Evolutionary conservation across 2,329 filamentous ascomycete species (phyloP).

Genomic region (Nothomitra cinnamomea): DNA sequence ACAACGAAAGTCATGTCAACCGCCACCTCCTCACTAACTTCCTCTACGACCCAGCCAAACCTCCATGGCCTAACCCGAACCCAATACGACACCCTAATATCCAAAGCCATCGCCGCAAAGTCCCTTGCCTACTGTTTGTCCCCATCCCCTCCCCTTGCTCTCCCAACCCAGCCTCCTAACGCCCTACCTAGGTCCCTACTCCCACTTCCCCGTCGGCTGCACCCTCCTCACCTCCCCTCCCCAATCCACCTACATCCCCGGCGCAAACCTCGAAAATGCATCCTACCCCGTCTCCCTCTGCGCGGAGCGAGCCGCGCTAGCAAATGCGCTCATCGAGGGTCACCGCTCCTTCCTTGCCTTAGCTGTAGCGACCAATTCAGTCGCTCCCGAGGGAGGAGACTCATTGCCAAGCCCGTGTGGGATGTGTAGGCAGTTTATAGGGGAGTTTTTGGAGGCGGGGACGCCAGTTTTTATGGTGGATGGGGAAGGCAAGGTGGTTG

Average conservation of each 20-base stretch:
- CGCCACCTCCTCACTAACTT: too few species aligned
- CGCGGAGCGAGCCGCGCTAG: slow-evolving; percentile 81
- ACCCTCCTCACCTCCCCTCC: slow-evolving; percentile 45
- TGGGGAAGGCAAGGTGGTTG: slow-evolving; percentile 54
- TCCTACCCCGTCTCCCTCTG: slow-evolving; percentile 89
- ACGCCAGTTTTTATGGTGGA: slow-evolving; percentile 89
- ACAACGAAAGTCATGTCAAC: too few species aligned
- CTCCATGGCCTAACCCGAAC: slow-evolving; percentile 31
- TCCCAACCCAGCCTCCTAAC: not conserved
- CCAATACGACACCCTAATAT: slow-evolving; percentile 48
- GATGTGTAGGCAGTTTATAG: slow-evolving; percentile 88
- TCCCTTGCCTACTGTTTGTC: slow-evolving; percentile 58
- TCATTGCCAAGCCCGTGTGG: slow-evolving; percentile 82
- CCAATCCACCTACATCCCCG: slow-evolving; percentile 36
- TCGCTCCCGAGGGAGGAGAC: slow-evolving; percentile 31
- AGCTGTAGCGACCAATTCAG: slow-evolving; percentile 69
- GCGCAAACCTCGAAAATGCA: slow-evolving; percentile 88
- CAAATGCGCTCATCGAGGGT: slow-evolving; percentile 49
- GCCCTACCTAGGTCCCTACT: slow-evolving; percentile 47
- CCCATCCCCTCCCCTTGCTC: not conserved
- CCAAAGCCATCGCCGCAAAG: slow-evolving; percentile 53
- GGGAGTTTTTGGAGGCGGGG: slow-evolving; percentile 52
- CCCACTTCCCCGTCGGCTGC: slow-evolving; percentile 77
- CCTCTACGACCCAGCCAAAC: too few species aligned
- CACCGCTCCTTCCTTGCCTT: slow-evolving; percentile 52